phyloP scores from a whole-genome alignment of 139 green algal species.

The Prasinococcaceae sp. region DNA sequence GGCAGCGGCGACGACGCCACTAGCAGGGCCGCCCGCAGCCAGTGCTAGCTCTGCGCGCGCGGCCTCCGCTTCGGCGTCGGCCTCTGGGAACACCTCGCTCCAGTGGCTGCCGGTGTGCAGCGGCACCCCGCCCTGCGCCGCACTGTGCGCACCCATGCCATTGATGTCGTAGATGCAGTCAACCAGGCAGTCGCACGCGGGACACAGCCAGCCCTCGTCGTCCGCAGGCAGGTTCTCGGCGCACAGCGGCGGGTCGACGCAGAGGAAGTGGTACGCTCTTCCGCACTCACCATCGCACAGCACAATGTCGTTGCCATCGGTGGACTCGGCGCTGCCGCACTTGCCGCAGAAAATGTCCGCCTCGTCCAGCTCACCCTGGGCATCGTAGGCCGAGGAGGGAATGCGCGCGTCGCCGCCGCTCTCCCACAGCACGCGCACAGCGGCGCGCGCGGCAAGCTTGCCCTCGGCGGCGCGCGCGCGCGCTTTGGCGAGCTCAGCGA shows the following conservation, averaged over 20 bases:
- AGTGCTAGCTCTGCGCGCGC: no score
- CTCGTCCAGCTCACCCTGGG: constrained; percentile 46
- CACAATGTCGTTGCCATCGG: constrained; percentile 79
- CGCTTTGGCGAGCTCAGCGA: background rate
- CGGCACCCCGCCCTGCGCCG: background rate
- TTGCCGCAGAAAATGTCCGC: constrained; percentile 64
- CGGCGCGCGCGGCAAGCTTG: background rate
- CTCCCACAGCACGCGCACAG: background rate
- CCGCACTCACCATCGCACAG: constrained; percentile 75
- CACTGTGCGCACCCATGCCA: background rate
- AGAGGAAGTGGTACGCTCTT: constrained; percentile 24
- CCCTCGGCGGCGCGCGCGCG: background rate
- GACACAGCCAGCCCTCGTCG: constrained; percentile 21
- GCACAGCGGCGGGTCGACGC: constrained; percentile 19
- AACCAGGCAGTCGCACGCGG: constrained; percentile 4
- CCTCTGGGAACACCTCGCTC: background rate
- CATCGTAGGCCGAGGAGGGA: background rate
- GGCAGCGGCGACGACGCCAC: background rate
- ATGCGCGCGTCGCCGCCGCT: no score
- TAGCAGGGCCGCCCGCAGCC: no score
- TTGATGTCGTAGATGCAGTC: constrained; percentile 18
- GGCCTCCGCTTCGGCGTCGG: background rate
- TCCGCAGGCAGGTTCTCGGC: constrained; percentile 9
- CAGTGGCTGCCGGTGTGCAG: background rate
- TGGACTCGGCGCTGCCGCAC: constrained; percentile 36